Conservation (phyloP, 2,329 filamentous ascomycete genomes). For the Colletotrichum ledebouriae region DNA sequence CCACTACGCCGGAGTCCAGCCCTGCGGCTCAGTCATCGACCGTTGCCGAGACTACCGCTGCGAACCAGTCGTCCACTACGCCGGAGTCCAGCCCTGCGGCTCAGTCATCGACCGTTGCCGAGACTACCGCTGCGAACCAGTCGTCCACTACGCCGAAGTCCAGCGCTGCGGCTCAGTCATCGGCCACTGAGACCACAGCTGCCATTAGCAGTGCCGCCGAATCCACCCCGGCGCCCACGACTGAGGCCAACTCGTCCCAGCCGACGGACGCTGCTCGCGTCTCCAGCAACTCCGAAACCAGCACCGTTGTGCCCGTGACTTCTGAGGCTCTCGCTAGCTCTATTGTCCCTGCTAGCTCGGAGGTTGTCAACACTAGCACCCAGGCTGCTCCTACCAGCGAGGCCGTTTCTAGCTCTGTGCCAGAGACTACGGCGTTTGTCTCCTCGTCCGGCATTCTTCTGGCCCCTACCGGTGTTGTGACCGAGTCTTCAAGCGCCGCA, state of each 20-base stretch:
- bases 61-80: background rate
- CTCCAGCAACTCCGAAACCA: background rate
- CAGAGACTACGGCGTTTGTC: constrained; percentile 19
- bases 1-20: background rate
- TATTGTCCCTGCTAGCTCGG: constrained; percentile 29
- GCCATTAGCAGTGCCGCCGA: background rate
- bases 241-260: constrained; percentile 23
- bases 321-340: constrained; percentile 18
- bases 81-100: too few species aligned
- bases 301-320: background rate
- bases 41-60: background rate
- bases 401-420: constrained; percentile 5
- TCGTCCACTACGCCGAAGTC: background rate
- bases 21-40: background rate
- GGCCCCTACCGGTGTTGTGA: constrained; percentile 51
- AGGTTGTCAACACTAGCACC: constrained; percentile 15
- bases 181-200: background rate
- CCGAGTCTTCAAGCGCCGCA: constrained; percentile 38
- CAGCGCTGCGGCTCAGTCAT: background rate
- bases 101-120: background rate
- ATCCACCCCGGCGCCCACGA: constrained; percentile 1
- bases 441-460: constrained; percentile 47
- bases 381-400: background rate
- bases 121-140: constrained; percentile 2
- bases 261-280: constrained; percentile 3